Evolutionary conservation across 768 basidiomycete genomes (phyloP).

Genomic region (Russula vinacea): DNA sequence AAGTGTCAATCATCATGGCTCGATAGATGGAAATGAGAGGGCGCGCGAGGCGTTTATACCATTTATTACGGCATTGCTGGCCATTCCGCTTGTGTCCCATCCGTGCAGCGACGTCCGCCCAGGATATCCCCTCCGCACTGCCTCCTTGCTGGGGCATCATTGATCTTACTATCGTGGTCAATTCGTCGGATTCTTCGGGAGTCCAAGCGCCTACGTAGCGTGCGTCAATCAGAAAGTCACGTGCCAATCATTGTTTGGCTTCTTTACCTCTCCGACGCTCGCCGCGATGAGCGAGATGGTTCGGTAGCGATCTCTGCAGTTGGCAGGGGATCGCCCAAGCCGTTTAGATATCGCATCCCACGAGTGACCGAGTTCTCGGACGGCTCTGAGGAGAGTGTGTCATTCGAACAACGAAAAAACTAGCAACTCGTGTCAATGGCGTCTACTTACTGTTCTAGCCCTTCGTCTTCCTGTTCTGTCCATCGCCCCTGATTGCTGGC

Average conservation of each 20-base stretch:
- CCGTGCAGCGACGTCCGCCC: conserved; percentile 8
- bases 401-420: background rate
- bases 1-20: background rate
- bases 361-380: conserved; percentile 12
- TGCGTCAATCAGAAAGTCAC: background rate
- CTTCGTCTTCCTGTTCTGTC: conserved; percentile 5
- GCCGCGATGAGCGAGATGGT: conserved; percentile 6
- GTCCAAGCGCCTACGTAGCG: conserved; percentile 9
- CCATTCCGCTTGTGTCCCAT: conserved; percentile 19
- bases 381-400: background rate
- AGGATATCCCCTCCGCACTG: conserved; percentile 8
- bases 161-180: conserved; percentile 11
- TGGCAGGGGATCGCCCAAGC: conserved; percentile 6
- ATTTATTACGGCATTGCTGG: conserved; percentile 18
- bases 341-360: conserved; percentile 11
- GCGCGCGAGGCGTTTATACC: background rate
- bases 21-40: background rate
- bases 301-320: conserved; percentile 18
- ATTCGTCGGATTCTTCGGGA: conserved; percentile 5
- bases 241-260: background rate
- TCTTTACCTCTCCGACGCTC: conserved; percentile 2
- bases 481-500: conserved; percentile 9
- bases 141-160: background rate
- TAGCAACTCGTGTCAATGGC: background rate
- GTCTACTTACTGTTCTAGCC: conserved; percentile 10